Evolutionary conservation across 768 basidiomycete genomes (phyloP).

Genomic region (Amanita rimosa): DNA sequence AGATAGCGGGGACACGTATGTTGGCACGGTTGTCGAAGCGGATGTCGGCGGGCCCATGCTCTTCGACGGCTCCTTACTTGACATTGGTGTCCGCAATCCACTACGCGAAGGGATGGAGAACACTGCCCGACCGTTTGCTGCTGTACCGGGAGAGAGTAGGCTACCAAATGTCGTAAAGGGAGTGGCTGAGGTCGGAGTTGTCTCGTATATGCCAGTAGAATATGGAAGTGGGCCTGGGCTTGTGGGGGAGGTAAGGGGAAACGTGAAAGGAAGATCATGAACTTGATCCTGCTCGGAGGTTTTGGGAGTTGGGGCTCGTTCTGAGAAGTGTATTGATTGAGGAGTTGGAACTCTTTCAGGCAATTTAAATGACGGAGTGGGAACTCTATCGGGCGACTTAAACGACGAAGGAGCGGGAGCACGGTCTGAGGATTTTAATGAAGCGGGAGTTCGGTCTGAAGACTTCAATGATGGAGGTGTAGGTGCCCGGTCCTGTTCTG

Average conservation of each 20-base stretch:
- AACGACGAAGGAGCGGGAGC: constrained; percentile 14
- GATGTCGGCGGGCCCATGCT: neutral
- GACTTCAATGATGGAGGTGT: neutral
- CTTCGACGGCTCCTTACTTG: neutral
- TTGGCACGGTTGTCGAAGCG: neutral
- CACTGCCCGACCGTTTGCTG: constrained; percentile 5
- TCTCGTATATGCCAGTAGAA: neutral
- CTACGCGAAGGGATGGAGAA: constrained; percentile 4
- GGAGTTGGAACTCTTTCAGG: constrained; percentile 7
- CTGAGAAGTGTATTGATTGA: constrained; percentile 7
- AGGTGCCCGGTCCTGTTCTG: too few relatives aligned
- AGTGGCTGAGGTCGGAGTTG: neutral
- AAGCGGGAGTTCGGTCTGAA: constrained; percentile 12
- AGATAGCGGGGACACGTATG: neutral
- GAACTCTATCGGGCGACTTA: constrained; percentile 13
- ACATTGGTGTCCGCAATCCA: neutral
- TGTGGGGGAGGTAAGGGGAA: constrained; percentile 2
- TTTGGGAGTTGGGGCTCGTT: neutral
- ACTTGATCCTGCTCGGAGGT: neutral
- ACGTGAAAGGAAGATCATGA: neutral
- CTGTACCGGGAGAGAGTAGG: constrained; percentile 1
- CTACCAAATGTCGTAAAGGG: constrained; percentile 8
- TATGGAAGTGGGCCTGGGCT: neutral
- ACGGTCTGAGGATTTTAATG: constrained; percentile 15
- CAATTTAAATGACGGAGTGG: constrained; percentile 10